Base-by-base conservation (phyloP, 2,329 filamentous ascomycete species). In the Berkeleyomyces basicola region DNA sequence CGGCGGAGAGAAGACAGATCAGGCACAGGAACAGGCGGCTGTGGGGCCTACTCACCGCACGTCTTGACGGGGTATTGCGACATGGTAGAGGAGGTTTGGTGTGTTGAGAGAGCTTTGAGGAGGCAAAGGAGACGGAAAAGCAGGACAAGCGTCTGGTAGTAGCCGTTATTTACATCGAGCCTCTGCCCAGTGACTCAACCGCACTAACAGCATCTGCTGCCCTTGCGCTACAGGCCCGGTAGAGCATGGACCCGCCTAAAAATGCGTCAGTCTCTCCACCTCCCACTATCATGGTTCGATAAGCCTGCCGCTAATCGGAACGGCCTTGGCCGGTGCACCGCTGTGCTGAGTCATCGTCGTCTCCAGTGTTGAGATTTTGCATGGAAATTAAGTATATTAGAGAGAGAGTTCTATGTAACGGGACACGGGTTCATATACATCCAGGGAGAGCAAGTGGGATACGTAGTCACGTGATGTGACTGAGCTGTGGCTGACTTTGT, bases 11-110 rank as follows among this genome's bases (percentile, higher is more conserved):
- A 58, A 37, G 40, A 5, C 14, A 40, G 40, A 37, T 23, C 37
- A 51, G 44, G 14, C 36, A 57, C 23, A 16, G 42, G 7, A 49
- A 58, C 36, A 31, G 31, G 40, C 58, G 49, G 23, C 31, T 23
- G 3, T 40, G 14, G 16, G 55, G n/a, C 7, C 16, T 6, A 55
- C 78, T 64, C 76, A 81, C 79, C 79, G 75, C 79, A 81, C 72
- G 82, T 83, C 76, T 82, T 83, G 64, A 75, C 73, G 58, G 79
- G 78, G 66, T 80, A 79, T 73, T 76, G 73, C 67, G 74, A 66
- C 67, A 64, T 64, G 40, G 36, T 61, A 36, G 43, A 33, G 65
- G 65, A 63, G 44, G 57, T 6, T 53, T 31, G 33, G 23, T 31
- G 9, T 31, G 58, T 59, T 49, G 23, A 39, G 9, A 37, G 33